Evolutionary conservation across 495 filamentous ascomycete species (phyloP), one percentile per base, ranked within the genome.

Genomic region (Parathielavia appendiculata): DNA sequence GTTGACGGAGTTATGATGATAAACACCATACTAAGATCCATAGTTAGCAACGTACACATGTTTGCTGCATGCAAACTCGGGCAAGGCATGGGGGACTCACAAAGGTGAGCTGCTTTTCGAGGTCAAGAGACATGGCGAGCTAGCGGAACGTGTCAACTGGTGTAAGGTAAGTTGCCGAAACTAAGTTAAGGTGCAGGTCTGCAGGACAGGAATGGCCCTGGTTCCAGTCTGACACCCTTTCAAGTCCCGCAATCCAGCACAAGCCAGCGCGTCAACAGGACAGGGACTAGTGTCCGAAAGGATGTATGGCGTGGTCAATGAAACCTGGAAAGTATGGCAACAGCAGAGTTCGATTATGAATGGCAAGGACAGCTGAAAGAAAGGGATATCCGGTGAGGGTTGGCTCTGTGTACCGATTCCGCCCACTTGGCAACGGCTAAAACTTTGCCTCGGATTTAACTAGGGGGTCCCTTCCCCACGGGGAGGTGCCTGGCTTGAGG

Each of bases 1-100:
- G 67, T 98, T 98, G 66, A 95, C 88, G 10, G 83, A 76, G 73
- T 96, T 87, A 70, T 88, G 86, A 71, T 98, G 93, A 71, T 98
- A 97, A 32, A 90, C 83, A 65, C 93, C 92, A 80, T 98, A 98
- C 93, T 97, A 59, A 45, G 20, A 26, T 13, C 14, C 23, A 51
- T 20, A 46, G 59, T 64, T 13, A 57, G 66, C 61, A 11, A 34
- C 7, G 48, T 38, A 30, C 23, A 40, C 19, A 36, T 34, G n/a
- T n/a, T n/a, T 16, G 34, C 45, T 45, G 36, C 19, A 47, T 34
- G n/a, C 36, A 26, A n/a, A 32, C 36, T 40, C 34, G 45, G 41
- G n/a, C 19, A 46, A 5, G n/a, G 6, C 47, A 17, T 23, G 13
- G 49, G 22, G 38, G 13, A 57, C 88, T 73, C 80, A 91, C 88